Conservation (phyloP, 208 protist species). For the Crithidia fasciculata region DNA sequence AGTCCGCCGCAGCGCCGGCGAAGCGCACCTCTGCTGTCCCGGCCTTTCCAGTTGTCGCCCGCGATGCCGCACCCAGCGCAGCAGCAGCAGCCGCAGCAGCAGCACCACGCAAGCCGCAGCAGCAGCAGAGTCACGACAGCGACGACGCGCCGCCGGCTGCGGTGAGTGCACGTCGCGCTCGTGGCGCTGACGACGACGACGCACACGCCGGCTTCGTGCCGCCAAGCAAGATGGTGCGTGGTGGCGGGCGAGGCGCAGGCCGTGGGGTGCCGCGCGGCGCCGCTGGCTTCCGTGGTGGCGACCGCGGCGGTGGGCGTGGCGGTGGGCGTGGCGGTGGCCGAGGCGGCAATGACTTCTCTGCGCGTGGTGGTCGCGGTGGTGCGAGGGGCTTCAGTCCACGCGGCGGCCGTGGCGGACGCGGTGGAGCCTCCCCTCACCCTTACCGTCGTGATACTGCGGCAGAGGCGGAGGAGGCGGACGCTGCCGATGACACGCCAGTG, state of each 20-base stretch:
- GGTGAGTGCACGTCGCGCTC: constrained; percentile 38
- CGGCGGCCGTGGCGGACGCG: constrained; percentile 17
- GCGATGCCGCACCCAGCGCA: constrained; percentile 1
- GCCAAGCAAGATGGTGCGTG: neutral
- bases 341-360: constrained; percentile 3
- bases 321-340: constrained; percentile 17
- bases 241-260: neutral
- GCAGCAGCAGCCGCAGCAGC: neutral
- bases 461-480: neutral
- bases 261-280: neutral
- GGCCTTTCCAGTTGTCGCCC: constrained; percentile 39
- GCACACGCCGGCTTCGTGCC: constrained; percentile 18
- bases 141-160: constrained; percentile 51
- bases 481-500: neutral
- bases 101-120: neutral
- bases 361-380: constrained; percentile 13
- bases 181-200: constrained; percentile 7
- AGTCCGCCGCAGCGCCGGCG: constrained; percentile 10
- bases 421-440: neutral
- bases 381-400: neutral
- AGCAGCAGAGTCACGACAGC: neutral
- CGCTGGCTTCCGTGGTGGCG: constrained; percentile 4
- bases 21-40: constrained; percentile 32
- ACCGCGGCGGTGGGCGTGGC: neutral
- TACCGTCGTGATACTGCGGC: neutral